phyloP scores from a whole-genome alignment of 306 rosid species.

The Castanospermum australe region DNA sequence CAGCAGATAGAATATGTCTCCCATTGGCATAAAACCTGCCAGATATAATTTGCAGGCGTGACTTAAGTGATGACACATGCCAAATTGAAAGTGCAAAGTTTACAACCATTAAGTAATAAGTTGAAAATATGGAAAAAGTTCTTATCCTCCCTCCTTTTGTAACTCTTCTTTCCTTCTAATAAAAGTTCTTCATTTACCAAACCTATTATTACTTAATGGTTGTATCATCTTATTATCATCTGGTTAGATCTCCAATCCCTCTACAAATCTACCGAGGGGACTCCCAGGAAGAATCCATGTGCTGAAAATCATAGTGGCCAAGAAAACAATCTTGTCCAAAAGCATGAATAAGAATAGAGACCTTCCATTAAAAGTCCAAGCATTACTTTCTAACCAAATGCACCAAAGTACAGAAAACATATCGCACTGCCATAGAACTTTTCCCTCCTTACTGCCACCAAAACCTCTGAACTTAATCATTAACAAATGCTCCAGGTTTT shows the following conservation, averaged over 20 bases:
- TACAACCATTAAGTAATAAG: slow-evolving; percentile 1
- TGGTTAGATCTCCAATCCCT: neutral
- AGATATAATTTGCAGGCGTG: slow-evolving; percentile 14
- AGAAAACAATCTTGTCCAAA: slow-evolving; percentile 2
- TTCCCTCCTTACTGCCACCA: neutral
- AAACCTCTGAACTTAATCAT: neutral
- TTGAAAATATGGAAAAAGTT: neutral
- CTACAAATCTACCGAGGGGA: neutral
- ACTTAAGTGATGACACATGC: neutral
- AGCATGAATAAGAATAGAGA: neutral
- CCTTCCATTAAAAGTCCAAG: neutral
- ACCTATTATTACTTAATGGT: no score
- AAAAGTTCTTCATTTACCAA: no score
- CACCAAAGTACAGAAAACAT: neutral
- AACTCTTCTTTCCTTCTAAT: no score
- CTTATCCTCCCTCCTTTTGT: no score
- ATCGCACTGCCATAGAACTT: neutral
- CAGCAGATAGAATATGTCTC: slow-evolving; percentile 95
- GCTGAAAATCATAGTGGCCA: slow-evolving; percentile 10
- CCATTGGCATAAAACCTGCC: slow-evolving; percentile 95
- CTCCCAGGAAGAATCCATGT: neutral
- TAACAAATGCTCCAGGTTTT: neutral
- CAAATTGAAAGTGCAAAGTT: slow-evolving; percentile 1
- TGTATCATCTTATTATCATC: no score
- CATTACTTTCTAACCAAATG: neutral